Evolutionary conservation across 352 stramenopile genomes (phyloP).

Genomic region (Pythium dissotocum): DNA sequence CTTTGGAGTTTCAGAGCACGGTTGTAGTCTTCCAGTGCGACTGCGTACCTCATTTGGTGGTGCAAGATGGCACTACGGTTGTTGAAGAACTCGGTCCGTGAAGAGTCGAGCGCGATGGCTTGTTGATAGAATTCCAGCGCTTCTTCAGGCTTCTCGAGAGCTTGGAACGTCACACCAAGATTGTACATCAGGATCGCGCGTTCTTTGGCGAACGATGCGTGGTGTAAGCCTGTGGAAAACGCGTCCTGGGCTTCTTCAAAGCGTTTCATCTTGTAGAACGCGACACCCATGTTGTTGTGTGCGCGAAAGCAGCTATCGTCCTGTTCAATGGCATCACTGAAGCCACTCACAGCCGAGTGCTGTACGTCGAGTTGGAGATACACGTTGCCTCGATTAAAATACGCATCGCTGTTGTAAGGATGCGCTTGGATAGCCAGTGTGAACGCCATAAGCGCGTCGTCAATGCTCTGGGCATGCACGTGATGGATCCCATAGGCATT

Average conservation of each 20-base stretch:
- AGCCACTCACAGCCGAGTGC: slow-evolving; percentile 39
- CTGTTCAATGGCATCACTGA: slow-evolving; percentile 50
- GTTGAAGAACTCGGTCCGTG: slow-evolving; percentile 52
- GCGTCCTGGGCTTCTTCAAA: slow-evolving; percentile 47
- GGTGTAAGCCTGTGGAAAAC: slow-evolving; percentile 39
- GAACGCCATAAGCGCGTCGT: slow-evolving; percentile 57
- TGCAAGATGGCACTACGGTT: slow-evolving; percentile 59
- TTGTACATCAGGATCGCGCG: slow-evolving; percentile 50
- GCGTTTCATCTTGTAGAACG: slow-evolving; percentile 42
- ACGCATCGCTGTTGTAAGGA: slow-evolving; percentile 33
- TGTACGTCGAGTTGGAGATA: slow-evolving; percentile 46
- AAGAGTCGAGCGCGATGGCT: slow-evolving; percentile 41
- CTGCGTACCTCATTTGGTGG: slow-evolving; percentile 49
- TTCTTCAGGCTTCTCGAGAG: slow-evolving; percentile 40
- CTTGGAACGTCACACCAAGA: slow-evolving; percentile 41
- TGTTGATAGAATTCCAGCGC: slow-evolving; percentile 57
- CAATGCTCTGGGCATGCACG: slow-evolving; percentile 25
- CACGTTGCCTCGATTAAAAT: slow-evolving; percentile 60
- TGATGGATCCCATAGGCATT: slow-evolving; percentile 47
- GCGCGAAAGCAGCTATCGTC: slow-evolving; percentile 39
- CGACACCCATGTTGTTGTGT: slow-evolving; percentile 55
- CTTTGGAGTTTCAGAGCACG: slow-evolving; percentile 35
- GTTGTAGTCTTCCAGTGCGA: slow-evolving; percentile 60
- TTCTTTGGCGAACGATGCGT: slow-evolving; percentile 29
- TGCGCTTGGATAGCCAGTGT: slow-evolving; percentile 52